phyloP scores from a whole-genome alignment of 2,329 filamentous ascomycete genomes.

The Tolypocladium album region DNA sequence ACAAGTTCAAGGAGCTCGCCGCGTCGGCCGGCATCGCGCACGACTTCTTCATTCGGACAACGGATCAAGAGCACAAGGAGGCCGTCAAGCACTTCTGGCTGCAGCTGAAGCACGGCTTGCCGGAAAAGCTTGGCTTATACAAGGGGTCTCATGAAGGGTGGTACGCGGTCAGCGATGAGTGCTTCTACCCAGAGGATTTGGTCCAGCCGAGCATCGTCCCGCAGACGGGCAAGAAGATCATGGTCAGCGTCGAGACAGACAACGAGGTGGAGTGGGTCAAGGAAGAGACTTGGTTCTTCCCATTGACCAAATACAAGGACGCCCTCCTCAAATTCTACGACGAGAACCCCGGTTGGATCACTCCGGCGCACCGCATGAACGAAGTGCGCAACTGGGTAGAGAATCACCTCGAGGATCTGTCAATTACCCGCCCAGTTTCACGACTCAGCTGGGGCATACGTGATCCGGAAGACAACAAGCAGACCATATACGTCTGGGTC shows the following conservation, averaged over 20 bases:
- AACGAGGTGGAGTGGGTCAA: slow-evolving; percentile 92
- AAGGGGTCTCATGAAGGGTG: slow-evolving; percentile 81
- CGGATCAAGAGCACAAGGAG: slow-evolving; percentile 68
- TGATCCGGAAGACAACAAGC: slow-evolving; percentile 71
- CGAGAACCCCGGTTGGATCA: slow-evolving; percentile 67
- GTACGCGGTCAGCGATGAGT: slow-evolving; percentile 96
- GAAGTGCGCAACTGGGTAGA: slow-evolving; percentile 69
- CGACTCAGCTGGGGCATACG: slow-evolving; percentile 80
- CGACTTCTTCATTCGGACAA: slow-evolving; percentile 88
- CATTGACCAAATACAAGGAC: slow-evolving; percentile 73
- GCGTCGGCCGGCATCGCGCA: slow-evolving; percentile 57
- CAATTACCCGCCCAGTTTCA: slow-evolving; percentile 70
- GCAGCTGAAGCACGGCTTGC: slow-evolving; percentile 45
- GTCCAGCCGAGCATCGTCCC: slow-evolving; percentile 68
- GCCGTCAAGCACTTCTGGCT: slow-evolving; percentile 88
- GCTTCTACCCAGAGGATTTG: slow-evolving; percentile 74
- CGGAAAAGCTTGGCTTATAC: slow-evolving; percentile 67
- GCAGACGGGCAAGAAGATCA: slow-evolving; percentile 70
- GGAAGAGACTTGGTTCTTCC: slow-evolving; percentile 92
- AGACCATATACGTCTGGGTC: slow-evolving; percentile 97
- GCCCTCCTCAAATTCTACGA: slow-evolving; percentile 69
- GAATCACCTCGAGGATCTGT: slow-evolving; percentile 74
- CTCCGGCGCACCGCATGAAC: slow-evolving; percentile 61
- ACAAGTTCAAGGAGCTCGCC: slow-evolving; percentile 69
- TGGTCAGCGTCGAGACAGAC: slow-evolving; percentile 77